A percentile compares a stretch with the other conserved stretches of the same genome.
Conservation (phyloP, 257 asterid genomes). For the Leonotis leonurus region DNA sequence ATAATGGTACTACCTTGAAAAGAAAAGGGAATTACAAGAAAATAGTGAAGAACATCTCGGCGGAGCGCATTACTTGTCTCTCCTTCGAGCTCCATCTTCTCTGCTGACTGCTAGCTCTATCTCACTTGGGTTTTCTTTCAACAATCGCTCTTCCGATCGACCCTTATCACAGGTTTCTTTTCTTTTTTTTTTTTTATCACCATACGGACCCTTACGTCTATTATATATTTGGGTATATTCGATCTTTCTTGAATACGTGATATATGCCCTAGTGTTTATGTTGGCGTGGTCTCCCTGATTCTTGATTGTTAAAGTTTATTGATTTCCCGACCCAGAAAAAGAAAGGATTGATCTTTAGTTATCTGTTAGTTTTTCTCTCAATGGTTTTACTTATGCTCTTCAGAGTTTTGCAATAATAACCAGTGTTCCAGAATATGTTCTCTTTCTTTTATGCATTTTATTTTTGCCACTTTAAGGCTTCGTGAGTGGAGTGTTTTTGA, state of each 20-base stretch:
- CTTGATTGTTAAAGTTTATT: background rate
- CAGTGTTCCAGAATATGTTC: conserved; percentile 7
- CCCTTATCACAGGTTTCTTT: conserved; percentile 18
- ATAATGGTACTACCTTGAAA: background rate
- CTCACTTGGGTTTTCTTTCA: background rate
- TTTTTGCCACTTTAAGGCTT: background rate
- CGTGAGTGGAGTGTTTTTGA: background rate
- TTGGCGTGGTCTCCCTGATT: conserved; percentile 5
- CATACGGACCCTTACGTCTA: background rate
- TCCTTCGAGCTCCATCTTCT: conserved; percentile 9
- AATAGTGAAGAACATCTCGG: conserved; percentile 12
- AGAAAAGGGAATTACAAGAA: background rate
- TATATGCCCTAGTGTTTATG: background rate
- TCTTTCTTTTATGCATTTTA: background rate
- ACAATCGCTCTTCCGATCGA: conserved; percentile 21
- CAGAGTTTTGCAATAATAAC: background rate
- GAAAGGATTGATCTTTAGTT: conserved; percentile 11
- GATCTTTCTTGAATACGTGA: background rate
- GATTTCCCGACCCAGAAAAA: background rate
- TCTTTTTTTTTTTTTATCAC: background rate
- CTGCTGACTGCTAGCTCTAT: conserved; percentile 16
- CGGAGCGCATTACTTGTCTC: conserved; percentile 1
- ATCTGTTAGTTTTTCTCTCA: background rate
- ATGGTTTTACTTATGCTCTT: conserved; percentile 2
- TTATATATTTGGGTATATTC: background rate